phyloP scores from a whole-genome alignment of 2,329 filamentous ascomycete genomes.

The Exophiala sideris region DNA sequence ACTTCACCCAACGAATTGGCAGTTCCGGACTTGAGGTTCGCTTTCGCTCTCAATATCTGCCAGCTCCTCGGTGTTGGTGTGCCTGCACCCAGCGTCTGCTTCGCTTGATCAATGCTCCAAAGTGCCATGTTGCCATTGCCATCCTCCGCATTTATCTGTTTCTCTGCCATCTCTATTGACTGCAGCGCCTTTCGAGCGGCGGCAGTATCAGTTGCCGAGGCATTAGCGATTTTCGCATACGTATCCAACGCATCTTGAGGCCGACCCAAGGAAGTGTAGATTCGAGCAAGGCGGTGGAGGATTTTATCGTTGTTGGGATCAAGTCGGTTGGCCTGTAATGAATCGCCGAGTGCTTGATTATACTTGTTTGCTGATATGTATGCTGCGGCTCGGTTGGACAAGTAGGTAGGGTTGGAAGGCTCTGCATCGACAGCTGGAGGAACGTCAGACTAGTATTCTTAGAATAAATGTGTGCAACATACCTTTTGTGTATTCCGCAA shows the following conservation, averaged over 20 bases:
- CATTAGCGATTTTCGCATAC: constrained; percentile 69
- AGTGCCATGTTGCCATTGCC: constrained; percentile 81
- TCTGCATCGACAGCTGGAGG: constrained; percentile 77
- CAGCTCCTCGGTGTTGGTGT: constrained; percentile 85
- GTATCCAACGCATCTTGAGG: constrained; percentile 83
- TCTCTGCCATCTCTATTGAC: constrained; percentile 75
- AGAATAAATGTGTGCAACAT: constrained; percentile 24
- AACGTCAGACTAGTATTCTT: constrained; percentile 22
- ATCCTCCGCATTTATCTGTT: constrained; percentile 69
- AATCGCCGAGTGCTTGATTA: constrained; percentile 78
- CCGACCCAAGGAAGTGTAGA: constrained; percentile 82
- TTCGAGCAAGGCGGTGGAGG: constrained; percentile 78
- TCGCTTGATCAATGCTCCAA: constrained; percentile 86
- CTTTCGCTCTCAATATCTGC: constrained; percentile 88
- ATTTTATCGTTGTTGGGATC: constrained; percentile 87
- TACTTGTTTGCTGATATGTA: constrained; percentile 85
- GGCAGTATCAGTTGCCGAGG: constrained; percentile 79
- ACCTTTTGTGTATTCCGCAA: constrained; percentile 95
- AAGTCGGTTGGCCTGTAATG: constrained; percentile 73
- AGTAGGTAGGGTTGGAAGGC: constrained; percentile 80
- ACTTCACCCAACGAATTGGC: constrained; percentile 86
- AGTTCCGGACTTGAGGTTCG: constrained; percentile 87
- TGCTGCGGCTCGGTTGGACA: constrained; percentile 91
- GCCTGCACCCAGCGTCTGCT: constrained; percentile 70
- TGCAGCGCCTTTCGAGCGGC: constrained; percentile 67